Conservation (phyloP, 2,329 filamentous ascomycete species). For the Ascochyta koolunga region DNA sequence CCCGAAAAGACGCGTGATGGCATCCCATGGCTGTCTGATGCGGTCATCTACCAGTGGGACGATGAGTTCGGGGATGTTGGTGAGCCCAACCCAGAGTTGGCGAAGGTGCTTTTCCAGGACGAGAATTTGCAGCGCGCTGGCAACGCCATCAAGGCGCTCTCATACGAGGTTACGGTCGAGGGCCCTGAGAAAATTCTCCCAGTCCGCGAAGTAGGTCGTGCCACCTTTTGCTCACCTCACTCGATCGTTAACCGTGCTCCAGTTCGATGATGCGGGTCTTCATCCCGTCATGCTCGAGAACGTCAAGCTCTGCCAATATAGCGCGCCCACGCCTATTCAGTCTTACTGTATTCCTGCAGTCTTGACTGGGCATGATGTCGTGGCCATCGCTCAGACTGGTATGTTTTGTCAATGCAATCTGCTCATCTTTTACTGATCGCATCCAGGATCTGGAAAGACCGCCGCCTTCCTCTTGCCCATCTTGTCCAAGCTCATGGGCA, state of each 20-base stretch:
- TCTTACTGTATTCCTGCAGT: constrained; percentile 83
- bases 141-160: constrained; percentile 67
- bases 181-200: constrained; percentile 56
- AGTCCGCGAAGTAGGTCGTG: constrained; percentile 55
- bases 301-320: constrained; percentile 73
- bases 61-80: constrained; percentile 88
- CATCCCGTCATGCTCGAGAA: constrained; percentile 86
- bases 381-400: constrained; percentile 94
- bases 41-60: constrained; percentile 79
- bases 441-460: constrained; percentile 92
- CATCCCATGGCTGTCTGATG: constrained; percentile 59
- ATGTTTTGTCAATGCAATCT: constrained; percentile 40
- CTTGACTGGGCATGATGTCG: constrained; percentile 76
- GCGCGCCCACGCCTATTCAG: constrained; percentile 82
- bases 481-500: constrained; percentile 91
- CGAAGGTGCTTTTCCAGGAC: constrained; percentile 73
- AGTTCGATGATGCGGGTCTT: constrained; percentile 78
- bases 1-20: constrained; percentile 30
- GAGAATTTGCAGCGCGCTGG: constrained; percentile 61
- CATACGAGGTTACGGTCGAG: constrained; percentile 59
- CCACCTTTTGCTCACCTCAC: not conserved
- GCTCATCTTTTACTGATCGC: constrained; percentile 2
- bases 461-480: constrained; percentile 90
- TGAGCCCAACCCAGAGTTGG: constrained; percentile 71
- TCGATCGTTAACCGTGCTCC: constrained; percentile 1